Conservation (phyloP, 345 rosid species). For the Corymbia maculata region DNA sequence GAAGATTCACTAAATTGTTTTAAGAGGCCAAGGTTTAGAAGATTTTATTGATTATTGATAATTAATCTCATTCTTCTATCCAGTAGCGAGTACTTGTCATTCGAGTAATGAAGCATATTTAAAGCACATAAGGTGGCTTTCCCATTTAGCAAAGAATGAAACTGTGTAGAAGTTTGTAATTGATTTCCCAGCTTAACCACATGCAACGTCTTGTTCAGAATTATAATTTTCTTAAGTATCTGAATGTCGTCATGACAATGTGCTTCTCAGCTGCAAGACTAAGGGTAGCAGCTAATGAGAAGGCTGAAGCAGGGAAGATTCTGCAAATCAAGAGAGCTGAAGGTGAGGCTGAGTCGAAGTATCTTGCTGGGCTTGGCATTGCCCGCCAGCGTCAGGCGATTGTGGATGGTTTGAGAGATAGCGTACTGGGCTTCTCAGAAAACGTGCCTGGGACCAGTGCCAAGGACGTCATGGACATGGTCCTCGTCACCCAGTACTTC, state of each 20-base stretch:
- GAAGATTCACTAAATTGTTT: background rate
- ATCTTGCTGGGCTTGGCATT: slow-evolving; percentile 13
- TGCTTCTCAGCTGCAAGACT: slow-evolving; percentile 10
- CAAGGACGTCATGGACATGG: slow-evolving; percentile 19
- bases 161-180: background rate
- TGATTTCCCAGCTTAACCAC: background rate
- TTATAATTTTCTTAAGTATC: background rate
- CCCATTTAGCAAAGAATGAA: background rate
- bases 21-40: background rate
- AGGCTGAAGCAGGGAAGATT: slow-evolving; percentile 19
- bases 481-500: slow-evolving; percentile 11
- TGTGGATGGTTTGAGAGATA: slow-evolving; percentile 19
- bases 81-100: background rate
- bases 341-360: slow-evolving; percentile 17
- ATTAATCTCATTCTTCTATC: background rate
- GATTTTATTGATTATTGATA: background rate
- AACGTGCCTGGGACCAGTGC: slow-evolving; percentile 12
- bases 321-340: slow-evolving; percentile 17
- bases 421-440: slow-evolving; percentile 15
- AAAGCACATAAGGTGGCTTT: background rate
- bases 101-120: background rate
- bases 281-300: slow-evolving; percentile 15
- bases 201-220: background rate
- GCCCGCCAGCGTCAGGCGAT: slow-evolving; percentile 19
- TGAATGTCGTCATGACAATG: background rate